A percentile compares a stretch with the other conserved stretches of the same genome.
Evolutionary conservation across 768 basidiomycete species (phyloP).

Genomic region (Tephrocybe rancida): DNA sequence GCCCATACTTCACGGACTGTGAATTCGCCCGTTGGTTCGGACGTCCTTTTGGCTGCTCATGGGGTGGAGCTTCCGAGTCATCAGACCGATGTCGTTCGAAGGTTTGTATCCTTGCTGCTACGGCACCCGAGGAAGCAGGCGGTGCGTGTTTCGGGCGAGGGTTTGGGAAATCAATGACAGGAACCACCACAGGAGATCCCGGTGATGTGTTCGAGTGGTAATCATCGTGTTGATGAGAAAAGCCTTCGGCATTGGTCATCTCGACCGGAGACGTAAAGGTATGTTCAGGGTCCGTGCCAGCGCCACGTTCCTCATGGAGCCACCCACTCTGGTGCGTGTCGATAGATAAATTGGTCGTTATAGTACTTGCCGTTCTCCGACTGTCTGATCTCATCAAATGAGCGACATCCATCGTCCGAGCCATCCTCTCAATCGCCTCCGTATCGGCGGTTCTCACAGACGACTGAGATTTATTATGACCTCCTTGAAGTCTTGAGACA

Average conservation of each 20-base stretch:
- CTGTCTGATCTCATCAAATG: slow-evolving; percentile 45
- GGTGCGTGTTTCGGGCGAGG: slow-evolving; percentile 17
- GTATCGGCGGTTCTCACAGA: slow-evolving; percentile 69
- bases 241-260: slow-evolving; percentile 17
- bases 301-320: slow-evolving; percentile 11
- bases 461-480: slow-evolving; percentile 52
- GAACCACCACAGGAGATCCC: not conserved
- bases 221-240: slow-evolving; percentile 6
- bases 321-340: slow-evolving; percentile 19
- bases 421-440: slow-evolving; percentile 66
- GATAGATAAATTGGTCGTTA: slow-evolving; percentile 31
- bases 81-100: slow-evolving; percentile 64
- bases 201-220: not conserved
- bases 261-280: slow-evolving; percentile 37
- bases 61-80: slow-evolving; percentile 35
- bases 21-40: slow-evolving; percentile 33
- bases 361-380: slow-evolving; percentile 28
- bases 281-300: slow-evolving; percentile 13
- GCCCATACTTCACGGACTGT: slow-evolving; percentile 58
- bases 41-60: slow-evolving; percentile 43
- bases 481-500: slow-evolving; percentile 31
- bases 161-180: not conserved
- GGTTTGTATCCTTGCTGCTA: slow-evolving; percentile 55
- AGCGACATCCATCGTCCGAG: slow-evolving; percentile 68
- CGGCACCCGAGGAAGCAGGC: slow-evolving; percentile 26